Evolutionary conservation across 2,329 filamentous ascomycete genomes (phyloP).

Genomic region (Exophiala sp.): DNA sequence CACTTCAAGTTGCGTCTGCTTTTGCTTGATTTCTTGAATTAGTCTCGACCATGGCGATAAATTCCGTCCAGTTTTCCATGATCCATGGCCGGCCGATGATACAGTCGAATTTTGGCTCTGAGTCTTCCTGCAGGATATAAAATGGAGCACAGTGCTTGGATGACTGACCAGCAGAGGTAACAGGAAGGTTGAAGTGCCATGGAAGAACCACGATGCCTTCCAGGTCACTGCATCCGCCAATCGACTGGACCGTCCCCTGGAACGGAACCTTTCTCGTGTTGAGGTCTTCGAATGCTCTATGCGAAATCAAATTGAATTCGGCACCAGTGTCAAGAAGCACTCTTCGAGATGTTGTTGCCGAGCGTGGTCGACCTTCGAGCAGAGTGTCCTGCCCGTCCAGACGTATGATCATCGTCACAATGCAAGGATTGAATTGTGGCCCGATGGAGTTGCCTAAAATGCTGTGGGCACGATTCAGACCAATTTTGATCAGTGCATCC

Average conservation of each 20-base stretch:
- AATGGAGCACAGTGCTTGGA: conserved; percentile 12
- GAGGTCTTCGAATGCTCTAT: conserved; percentile 11
- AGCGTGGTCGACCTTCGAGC: neutral
- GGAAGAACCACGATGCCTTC: conserved; percentile 10
- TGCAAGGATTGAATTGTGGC: conserved; percentile 8
- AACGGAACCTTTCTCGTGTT: conserved; percentile 9
- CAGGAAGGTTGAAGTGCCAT: conserved; percentile 16
- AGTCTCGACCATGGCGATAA: conserved; percentile 14
- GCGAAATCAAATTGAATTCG: conserved; percentile 23
- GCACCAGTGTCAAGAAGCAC: conserved; percentile 23
- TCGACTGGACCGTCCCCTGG: conserved; percentile 10
- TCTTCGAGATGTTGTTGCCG: conserved; percentile 13
- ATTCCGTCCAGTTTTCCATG: conserved; percentile 17
- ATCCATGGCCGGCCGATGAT: conserved; percentile 25
- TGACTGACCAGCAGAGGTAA: neutral
- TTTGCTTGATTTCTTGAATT: conserved; percentile 7
- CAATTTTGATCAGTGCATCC: neutral
- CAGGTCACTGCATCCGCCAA: conserved; percentile 17
- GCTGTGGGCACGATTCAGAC: neutral
- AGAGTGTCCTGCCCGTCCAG: neutral
- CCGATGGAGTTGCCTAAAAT: conserved; percentile 5
- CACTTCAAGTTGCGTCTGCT: neutral
- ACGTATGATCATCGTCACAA: conserved; percentile 17
- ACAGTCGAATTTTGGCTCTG: conserved; percentile 20
- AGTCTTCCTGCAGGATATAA: conserved; percentile 11